Base-by-base conservation (phyloP, 257 asterid species). In the Dorcoceras hygrometricum region DNA sequence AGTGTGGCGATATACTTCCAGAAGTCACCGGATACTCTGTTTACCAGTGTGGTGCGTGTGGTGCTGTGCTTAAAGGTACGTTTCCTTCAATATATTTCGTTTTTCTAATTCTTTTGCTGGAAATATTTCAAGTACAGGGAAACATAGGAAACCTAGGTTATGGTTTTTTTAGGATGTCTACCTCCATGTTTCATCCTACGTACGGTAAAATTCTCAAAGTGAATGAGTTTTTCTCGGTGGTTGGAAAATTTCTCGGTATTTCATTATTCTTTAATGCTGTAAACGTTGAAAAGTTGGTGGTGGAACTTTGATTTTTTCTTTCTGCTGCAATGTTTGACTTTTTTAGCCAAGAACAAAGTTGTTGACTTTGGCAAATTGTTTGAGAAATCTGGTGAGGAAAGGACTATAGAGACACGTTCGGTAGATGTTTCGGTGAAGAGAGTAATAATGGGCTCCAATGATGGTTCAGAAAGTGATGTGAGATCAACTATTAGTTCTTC, bases 21-120 rank as follows among this genome's bases (percentile, higher is more conserved):
- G 95, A 93, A 83, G 84, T 84, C 59, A 77, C 78, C 25, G 86
- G 83, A 67, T 86, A 64, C 84, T 88, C 96, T 61, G 80, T 85
- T 75, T 93, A 88, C 71, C 81, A 75, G 77, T 94, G 99, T 74
- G 93, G 95, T 29, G 93, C 83, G 58, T 90, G 97, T 71, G 96
- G 92, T 74, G 84, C 95, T 79, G 87, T 83, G 53, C 83, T 90
- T 34, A 75, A 82, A 81, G 97, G 97, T 93, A 77, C 69, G 10
- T 27, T 71, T 70, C 54, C 57, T 14, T 46, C 53, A 4, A 46
- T 46, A 14, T 46, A 7, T 46, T 14, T 16, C 2, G n/a, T 34
- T 34, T 39, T 12, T 39, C 14, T 39, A 5, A 3, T 1, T 34
- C 9, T 34, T 34, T 46, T 46, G 5, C 22, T 14, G 53, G 14